Base-by-base conservation (phyloP, 228 moss, liverwort and hornwort genomes). In the Sphagnum magellanicum region DNA sequence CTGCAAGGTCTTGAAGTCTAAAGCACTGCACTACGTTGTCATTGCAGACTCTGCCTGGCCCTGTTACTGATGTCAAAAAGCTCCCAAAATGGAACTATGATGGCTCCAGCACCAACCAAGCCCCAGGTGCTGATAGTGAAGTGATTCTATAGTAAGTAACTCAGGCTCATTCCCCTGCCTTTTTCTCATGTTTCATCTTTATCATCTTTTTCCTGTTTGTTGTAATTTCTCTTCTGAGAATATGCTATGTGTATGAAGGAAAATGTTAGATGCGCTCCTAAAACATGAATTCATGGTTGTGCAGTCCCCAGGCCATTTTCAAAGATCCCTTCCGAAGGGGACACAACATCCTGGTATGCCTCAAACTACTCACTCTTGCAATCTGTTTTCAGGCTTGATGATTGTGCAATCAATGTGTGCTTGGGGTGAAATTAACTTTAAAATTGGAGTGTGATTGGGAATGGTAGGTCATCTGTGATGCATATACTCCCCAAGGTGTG, bases 1-100 rank as follows among this genome's bases (percentile, higher is more conserved):
- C 32, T 32, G 32, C 32, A 32, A 32, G 32, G 3, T 32, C 32
- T 32, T 32, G 32, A 32, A 32, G 32, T 32, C 32, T 32, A 3
- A 32, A 32, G 32, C 32, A 32, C 32, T 32, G 32, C 32, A 32
- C 32, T 3, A 32, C 32, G 3, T 32, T 32, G 32, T 32, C 32
- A 32, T 32, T 71, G 69, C 81, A 85, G 78, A 97, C 91, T 0
- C 13, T 97, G 53, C 80, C 86, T 6, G 88, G 80, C 67, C 88
- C 87, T 0, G 81, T 97, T 48, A 78, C 0, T 0, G 79, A 75
- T 59, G 67, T 78, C 51, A 68, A 77, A 66, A 63, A 67, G 73
- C 69, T 97, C 5, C 90, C 90, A 4, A 88, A 78, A 70, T 97
- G 97, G 93, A 97, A 97, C 68, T 97, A 82, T 68, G 91, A 97